phyloP scores from a whole-genome alignment of 148 eudicot species.

The Rhododendron mucronatum region DNA sequence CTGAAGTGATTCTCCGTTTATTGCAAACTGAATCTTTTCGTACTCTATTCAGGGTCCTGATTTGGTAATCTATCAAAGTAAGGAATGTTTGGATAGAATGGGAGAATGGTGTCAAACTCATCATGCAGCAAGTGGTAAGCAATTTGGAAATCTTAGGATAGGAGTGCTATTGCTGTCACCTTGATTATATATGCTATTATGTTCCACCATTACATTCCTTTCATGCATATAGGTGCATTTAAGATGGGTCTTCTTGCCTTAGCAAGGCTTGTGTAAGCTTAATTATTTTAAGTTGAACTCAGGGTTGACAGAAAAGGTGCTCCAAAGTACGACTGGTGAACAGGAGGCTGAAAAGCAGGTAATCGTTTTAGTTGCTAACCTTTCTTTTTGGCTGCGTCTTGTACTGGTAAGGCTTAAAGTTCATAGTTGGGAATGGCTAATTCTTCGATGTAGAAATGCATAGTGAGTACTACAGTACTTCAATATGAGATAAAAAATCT shows the following conservation, averaged over 20 bases:
- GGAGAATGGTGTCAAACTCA: slow-evolving; percentile 85
- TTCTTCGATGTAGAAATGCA: not conserved
- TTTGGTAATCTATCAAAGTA: slow-evolving; percentile 74
- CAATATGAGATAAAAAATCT: not conserved
- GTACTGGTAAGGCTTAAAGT: not conserved
- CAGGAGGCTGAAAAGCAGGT: slow-evolving; percentile 89
- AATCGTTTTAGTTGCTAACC: not conserved
- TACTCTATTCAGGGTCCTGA: slow-evolving; percentile 67
- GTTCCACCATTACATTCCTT: not conserved
- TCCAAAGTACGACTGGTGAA: slow-evolving; percentile 58
- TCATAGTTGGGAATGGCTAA: not conserved
- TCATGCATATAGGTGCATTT: not conserved
- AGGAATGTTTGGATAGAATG: slow-evolving; percentile 77
- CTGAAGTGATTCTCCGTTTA: slow-evolving; percentile 7
- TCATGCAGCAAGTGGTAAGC: slow-evolving; percentile 87
- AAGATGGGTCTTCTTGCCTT: not conserved
- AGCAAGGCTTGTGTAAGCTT: slow-evolving; percentile 10
- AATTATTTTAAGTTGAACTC: slow-evolving; percentile 15
- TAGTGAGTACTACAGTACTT: not conserved
- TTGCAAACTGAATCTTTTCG: not conserved
- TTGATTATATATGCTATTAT: not conserved
- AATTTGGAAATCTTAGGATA: slow-evolving; percentile 7
- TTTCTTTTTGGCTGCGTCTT: not conserved
- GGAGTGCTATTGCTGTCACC: slow-evolving; percentile 4
- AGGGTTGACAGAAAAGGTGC: slow-evolving; percentile 83